These are phyloP conservation scores for Cucurbitaria berberidis DNA, from an alignment of 2,329 filamentous ascomycete genomes.

Conservation along the genomic window DNA sequence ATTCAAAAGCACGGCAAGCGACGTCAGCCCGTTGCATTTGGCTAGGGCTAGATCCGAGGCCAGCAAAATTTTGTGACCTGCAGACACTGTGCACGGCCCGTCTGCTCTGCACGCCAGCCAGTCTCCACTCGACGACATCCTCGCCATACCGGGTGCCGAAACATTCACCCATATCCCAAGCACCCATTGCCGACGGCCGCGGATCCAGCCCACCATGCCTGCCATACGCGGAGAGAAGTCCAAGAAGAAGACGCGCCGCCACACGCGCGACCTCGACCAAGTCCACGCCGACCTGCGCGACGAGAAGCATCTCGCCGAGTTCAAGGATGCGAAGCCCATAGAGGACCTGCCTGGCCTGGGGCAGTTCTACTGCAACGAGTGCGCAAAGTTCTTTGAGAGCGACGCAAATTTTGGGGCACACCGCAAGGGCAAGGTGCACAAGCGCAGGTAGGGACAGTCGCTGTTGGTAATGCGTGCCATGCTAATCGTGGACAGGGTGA, in stretches of 20 bases:
- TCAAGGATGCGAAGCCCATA: slow-evolving; percentile 76
- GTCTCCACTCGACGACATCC: slow-evolving; percentile 26
- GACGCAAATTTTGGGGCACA: slow-evolving; percentile 78
- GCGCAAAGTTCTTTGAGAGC: slow-evolving; percentile 94
- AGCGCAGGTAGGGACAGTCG: slow-evolving; percentile 69
- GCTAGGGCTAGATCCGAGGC: slow-evolving; percentile 3
- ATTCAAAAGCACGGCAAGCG: slow-evolving; percentile 15
- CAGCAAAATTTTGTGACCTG: slow-evolving; percentile 35
- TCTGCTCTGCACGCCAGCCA: slow-evolving; percentile 14
- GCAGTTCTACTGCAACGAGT: slow-evolving; percentile 86
- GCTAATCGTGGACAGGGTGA: slow-evolving; percentile 64
- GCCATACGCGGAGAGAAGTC: slow-evolving; percentile 57
- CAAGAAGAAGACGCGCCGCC: slow-evolving; percentile 56
- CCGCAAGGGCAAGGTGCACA: slow-evolving; percentile 88
- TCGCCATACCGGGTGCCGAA: slow-evolving; percentile 33
- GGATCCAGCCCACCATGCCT: slow-evolving; percentile 51
- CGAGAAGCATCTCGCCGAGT: slow-evolving; percentile 78
- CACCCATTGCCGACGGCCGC: slow-evolving; percentile 37
- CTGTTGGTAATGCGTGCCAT: not conserved
- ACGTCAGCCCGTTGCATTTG: slow-evolving; percentile 14
- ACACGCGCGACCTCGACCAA: slow-evolving; percentile 85
- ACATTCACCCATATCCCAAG: slow-evolving; percentile 21
- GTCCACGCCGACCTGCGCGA: slow-evolving; percentile 81
- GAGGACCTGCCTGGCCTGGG: slow-evolving; percentile 91
- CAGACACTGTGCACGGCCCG: slow-evolving; percentile 28